Base-by-base conservation (phyloP, 768 basidiomycete species). In the Rhizopogon vulgaris region DNA sequence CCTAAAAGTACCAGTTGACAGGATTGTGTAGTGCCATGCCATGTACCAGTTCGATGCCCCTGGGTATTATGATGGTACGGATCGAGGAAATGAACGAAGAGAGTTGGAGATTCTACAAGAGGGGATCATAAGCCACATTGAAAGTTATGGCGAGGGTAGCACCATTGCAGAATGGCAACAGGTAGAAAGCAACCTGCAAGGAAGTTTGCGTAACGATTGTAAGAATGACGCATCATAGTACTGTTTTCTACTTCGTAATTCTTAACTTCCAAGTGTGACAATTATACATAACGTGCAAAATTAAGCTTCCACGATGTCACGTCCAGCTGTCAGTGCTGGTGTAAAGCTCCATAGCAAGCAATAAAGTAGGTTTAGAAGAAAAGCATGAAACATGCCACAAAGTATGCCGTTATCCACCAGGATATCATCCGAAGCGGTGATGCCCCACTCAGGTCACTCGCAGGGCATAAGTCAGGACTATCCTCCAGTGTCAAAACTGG, bases 401-500 rank as follows among this genome's bases (percentile, higher is more conserved):
- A 14, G 25, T 27, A 27, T 25, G 25, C 14, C n/a, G 41, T 9
- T 15, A n/a, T 7, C 24, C 41, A 27, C 41, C 41, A 27, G 9
- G 24, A 27, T 24, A n/a, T 9, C 0, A 14, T 41, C 41, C 41
- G 8, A 27, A 25, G 9, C 15, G 0, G 15, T 41, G 25, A 25
- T 41, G 4, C 41, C 24, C 41, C 41, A 41, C 41, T 41, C 25
- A 27, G 9, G 25, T 28, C 22, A n/a, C 36, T 49, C 37, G 9
- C 36, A 37, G 57, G 58, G 47, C 65, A 66, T 9, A 66, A 9
- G 8, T 41, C 48, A 2, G 64, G 54, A 30, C 38, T 40, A 27
- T 52, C 50, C 24, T 46, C 15, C 17, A 74, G 59, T 17, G 66
- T 62, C 2, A 56, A 56, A 22, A 57, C 57, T 6, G 73, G 67